phyloP scores from a whole-genome alignment of 2,329 filamentous ascomycete genomes.

The Venturia pyrina region DNA sequence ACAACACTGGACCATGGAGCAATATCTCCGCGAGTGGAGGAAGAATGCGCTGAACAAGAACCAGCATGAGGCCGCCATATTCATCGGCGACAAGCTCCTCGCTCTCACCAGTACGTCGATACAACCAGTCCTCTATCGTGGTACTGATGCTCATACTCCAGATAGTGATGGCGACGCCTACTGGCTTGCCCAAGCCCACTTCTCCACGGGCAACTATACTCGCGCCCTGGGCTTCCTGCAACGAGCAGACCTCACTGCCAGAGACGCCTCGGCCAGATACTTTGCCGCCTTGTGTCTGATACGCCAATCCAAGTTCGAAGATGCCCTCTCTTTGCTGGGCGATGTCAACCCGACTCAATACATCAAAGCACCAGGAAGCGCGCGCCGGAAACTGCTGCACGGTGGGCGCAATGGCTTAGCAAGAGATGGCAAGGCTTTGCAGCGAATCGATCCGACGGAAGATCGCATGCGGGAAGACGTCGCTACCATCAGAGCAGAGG shows the following conservation, averaged over 20 bases:
- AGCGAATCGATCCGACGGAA: slow-evolving; percentile 48
- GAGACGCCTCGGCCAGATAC: slow-evolving; percentile 82
- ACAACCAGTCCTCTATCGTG: neutral
- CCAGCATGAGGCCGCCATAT: slow-evolving; percentile 50
- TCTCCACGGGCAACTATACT: slow-evolving; percentile 88
- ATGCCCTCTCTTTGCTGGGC: slow-evolving; percentile 75
- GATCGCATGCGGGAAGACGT: slow-evolving; percentile 59
- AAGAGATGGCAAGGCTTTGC: slow-evolving; percentile 34
- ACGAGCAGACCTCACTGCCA: slow-evolving; percentile 69
- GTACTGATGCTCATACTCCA: slow-evolving; percentile 27
- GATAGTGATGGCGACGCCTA: slow-evolving; percentile 91
- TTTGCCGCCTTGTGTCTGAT: slow-evolving; percentile 90
- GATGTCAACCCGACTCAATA: slow-evolving; percentile 91
- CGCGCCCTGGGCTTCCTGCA: slow-evolving; percentile 79
- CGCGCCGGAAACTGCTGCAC: slow-evolving; percentile 62
- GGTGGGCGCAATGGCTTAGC: slow-evolving; percentile 41
- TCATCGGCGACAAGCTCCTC: slow-evolving; percentile 42
- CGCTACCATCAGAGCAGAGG: slow-evolving; percentile 75
- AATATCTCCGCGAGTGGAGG: slow-evolving; percentile 86
- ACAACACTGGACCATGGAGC: slow-evolving; percentile 56
- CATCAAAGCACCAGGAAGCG: slow-evolving; percentile 56
- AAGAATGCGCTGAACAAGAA: slow-evolving; percentile 93
- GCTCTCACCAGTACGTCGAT: slow-evolving; percentile 72
- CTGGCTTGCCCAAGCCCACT: slow-evolving; percentile 97
- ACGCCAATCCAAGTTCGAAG: slow-evolving; percentile 82